A percentile compares a stretch with the other conserved stretches of the same genome.
Conservation (phyloP, 495 filamentous ascomycete species). For the Sporormia fimetaria region DNA sequence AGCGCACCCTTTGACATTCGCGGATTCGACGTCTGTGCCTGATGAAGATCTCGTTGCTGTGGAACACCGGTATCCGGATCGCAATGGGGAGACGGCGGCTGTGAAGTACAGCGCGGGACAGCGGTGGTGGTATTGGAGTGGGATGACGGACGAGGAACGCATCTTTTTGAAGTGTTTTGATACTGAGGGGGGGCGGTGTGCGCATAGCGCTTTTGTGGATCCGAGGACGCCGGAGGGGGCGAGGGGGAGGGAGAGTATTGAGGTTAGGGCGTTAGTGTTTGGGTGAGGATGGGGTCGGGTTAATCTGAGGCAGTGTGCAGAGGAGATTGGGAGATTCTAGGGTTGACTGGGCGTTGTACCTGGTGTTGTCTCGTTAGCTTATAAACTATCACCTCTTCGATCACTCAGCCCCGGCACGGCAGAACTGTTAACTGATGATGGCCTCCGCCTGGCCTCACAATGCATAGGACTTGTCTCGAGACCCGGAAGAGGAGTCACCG, state of each 20-base stretch:
- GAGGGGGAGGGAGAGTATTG: constrained; percentile 60
- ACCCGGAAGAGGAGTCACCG: no score
- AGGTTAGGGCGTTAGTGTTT: constrained; percentile 76
- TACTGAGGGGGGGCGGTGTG: constrained; percentile 51
- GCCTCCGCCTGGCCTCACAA: no score
- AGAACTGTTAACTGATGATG: no score
- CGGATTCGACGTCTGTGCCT: constrained; percentile 46
- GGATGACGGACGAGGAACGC: constrained; percentile 63
- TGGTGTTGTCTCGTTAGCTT: no score
- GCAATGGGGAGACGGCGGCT: constrained; percentile 65
- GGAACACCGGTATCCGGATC: constrained; percentile 63
- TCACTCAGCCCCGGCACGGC: no score
- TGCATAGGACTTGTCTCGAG: no score
- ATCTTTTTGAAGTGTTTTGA: constrained; percentile 78
- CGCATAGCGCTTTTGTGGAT: constrained; percentile 76
- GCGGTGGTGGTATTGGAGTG: constrained; percentile 70
- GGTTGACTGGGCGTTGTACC: no score
- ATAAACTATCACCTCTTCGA: no score
- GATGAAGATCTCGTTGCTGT: constrained; percentile 58
- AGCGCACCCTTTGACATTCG: constrained; percentile 58
- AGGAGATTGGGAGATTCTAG: no score
- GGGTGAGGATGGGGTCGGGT: no score
- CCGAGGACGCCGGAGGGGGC: constrained; percentile 48
- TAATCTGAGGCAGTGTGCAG: no score
- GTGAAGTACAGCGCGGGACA: constrained; percentile 49